phyloP scores from a whole-genome alignment of 2,329 filamentous ascomycete species.

The Lachnellula subtilissima region DNA sequence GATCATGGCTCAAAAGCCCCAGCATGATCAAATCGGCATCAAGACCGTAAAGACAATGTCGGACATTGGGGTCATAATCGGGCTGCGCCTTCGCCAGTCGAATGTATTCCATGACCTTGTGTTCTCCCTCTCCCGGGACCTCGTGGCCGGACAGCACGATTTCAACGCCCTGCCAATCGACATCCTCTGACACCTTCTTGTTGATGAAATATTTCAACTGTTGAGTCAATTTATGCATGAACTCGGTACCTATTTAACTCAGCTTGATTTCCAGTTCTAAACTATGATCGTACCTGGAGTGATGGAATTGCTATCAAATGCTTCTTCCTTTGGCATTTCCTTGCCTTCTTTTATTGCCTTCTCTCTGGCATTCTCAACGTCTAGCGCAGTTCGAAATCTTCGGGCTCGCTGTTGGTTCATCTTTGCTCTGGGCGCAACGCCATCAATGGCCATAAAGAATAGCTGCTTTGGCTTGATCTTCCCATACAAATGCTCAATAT shows the following conservation, averaged over 20 bases:
- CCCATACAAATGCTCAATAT: slow-evolving; percentile 96
- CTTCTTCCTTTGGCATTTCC: slow-evolving; percentile 89
- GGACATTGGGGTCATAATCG: slow-evolving; percentile 85
- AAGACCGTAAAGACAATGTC: slow-evolving; percentile 94
- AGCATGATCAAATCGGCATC: slow-evolving; percentile 99
- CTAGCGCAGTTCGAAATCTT: slow-evolving; percentile 89
- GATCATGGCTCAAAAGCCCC: slow-evolving; percentile 92
- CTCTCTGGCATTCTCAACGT: slow-evolving; percentile 82
- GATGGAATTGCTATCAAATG: slow-evolving; percentile 99
- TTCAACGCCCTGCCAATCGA: slow-evolving; percentile 95
- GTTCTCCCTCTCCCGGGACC: slow-evolving; percentile 95
- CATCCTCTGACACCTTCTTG: slow-evolving; percentile 96
- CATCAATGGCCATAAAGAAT: slow-evolving; percentile 99
- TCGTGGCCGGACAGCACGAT: slow-evolving; percentile 96
- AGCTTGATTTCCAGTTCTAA: background rate
- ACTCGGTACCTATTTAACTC: slow-evolving; percentile 61
- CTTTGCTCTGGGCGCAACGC: slow-evolving; percentile 94
- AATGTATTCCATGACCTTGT: slow-evolving; percentile 99
- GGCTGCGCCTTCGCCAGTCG: slow-evolving; percentile 94
- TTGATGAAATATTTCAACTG: slow-evolving; percentile 98
- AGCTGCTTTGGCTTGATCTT: slow-evolving; percentile 98
- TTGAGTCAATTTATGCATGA: slow-evolving; percentile 92
- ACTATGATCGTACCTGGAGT: slow-evolving; percentile 61
- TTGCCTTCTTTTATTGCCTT: slow-evolving; percentile 87
- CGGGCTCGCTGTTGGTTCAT: slow-evolving; percentile 99